Base-by-base conservation (phyloP, 768 basidiomycete species). In the Fomitopsis serialis region DNA sequence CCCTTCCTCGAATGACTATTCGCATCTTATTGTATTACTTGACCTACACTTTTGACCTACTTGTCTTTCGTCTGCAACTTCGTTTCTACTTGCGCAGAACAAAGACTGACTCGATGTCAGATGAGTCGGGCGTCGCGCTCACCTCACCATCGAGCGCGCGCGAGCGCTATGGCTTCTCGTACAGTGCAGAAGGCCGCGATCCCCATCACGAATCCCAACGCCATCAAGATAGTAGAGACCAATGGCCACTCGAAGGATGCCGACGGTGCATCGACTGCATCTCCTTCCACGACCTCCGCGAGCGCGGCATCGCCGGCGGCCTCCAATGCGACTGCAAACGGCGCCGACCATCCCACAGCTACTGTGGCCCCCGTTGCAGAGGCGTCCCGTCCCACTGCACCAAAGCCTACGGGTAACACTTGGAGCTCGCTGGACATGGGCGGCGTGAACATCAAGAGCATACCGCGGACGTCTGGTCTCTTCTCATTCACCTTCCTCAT, bases 361-460 rank as follows among this genome's bases (percentile, higher is more conserved):
- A 87, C 84, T 3, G 84, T 82, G 12, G 86, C 85, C 19, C 89
- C 92, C 19, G 74, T 88, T 40, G 74, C 82, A 25, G 82, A 84
- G 65, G 78, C 79, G 21, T 79, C 84, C 42, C 79, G 86, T 63
- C 82, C 82, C 22, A 82, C 82, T 4, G 77, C 79, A 42, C 73
- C 75, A 40, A 80, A 81, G 57, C 82, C 85, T 7, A 83, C 88
- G 45, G 80, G 82, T 65, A 89, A 83, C 69, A 82, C 80, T 11
- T 99, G 96, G 95, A 87, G 73, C 25, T 90, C 91, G 19, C 74
- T 99, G 45, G 97, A 99, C 71, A 92, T 99, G 84, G 96, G 97
- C 50, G 97, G 97, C 15, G 85, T 97, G 60, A 82, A 84, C 58
- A 84, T 99, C 66, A 96, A 95, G 78, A 92, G 88, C 59, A 77